Evolutionary conservation across 106 monocot species (phyloP).

Genomic region (Dendrobium nobile): DNA sequence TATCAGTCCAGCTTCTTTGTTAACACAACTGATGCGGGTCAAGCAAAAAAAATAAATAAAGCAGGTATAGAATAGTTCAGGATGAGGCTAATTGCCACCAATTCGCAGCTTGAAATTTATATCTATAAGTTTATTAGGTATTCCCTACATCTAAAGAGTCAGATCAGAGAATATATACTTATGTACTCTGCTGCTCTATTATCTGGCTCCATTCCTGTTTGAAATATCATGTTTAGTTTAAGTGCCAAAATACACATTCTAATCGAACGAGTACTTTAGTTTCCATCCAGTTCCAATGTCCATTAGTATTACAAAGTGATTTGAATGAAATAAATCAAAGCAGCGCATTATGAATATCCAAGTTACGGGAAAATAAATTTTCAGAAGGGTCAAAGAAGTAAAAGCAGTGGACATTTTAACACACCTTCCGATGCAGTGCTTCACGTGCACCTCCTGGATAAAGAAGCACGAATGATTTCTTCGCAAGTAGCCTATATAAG

Average conservation of each 20-base stretch:
- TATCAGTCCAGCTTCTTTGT: no score
- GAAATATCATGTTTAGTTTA: not conserved
- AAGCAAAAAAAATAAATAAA: no score
- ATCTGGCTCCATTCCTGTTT: not conserved
- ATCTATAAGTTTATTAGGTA: not conserved
- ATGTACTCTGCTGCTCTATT: not conserved
- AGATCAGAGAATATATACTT: not conserved
- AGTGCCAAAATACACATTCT: not conserved
- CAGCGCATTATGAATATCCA: not conserved
- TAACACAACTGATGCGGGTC: no score
- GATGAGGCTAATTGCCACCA: not conserved
- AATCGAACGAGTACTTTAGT: not conserved
- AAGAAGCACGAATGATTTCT: constrained; percentile 73
- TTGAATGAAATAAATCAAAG: not conserved
- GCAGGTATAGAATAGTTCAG: no score
- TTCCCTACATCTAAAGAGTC: not conserved
- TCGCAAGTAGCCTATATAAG: constrained; percentile 68
- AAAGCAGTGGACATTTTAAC: constrained; percentile 1
- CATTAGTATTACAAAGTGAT: not conserved
- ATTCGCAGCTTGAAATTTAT: not conserved
- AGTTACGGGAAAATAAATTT: not conserved
- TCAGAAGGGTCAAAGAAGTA: not conserved
- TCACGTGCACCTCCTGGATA: constrained; percentile 95
- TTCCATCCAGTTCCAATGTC: not conserved
- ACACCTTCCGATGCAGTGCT: constrained; percentile 89